Percentiles rank a stretch among this genome's conserved stretches.
These are phyloP conservation scores for Tylopilus rubrobrunneus DNA, from an alignment of 768 basidiomycete species.

Conservation along the genomic window DNA sequence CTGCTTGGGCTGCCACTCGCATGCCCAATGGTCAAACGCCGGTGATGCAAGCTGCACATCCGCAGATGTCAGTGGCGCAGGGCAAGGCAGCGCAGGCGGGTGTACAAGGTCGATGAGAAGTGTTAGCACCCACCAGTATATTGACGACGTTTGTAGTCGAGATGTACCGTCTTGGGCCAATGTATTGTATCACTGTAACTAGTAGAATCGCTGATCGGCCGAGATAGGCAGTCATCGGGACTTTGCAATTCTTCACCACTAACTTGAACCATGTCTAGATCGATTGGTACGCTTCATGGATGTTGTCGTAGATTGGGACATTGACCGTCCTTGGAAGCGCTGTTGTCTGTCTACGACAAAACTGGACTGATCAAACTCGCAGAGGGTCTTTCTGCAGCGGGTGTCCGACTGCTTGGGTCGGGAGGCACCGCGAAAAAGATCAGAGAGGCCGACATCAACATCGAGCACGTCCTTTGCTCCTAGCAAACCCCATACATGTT, in stretches of 20 bases:
- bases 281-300: conserved; percentile 22
- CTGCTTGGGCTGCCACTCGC: conserved; percentile 11
- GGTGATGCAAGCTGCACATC: conserved; percentile 27
- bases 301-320: background rate
- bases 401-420: conserved; percentile 87
- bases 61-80: conserved; percentile 29
- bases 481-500: background rate
- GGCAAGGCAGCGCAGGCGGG: conserved; percentile 34
- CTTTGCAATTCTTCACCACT: too few species aligned
- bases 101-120: conserved; percentile 32
- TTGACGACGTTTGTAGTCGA: background rate
- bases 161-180: conserved; percentile 7
- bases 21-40: conserved; percentile 25
- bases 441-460: conserved; percentile 85
- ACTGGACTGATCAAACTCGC: conserved; percentile 85
- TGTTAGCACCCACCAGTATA: background rate
- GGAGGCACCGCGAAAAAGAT: conserved; percentile 99
- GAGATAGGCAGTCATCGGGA: too few species aligned
- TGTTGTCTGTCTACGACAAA: conserved; percentile 97
- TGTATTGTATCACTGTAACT: conserved; percentile 15
- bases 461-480: conserved; percentile 64
- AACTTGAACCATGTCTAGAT: conserved; percentile 26
- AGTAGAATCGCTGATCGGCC: conserved; percentile 11
- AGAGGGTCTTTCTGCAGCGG: conserved; percentile 71
- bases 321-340: conserved; percentile 44